Evolutionary conservation across 208 protist species (phyloP).

Genomic region (Trypanosoma caninum): DNA sequence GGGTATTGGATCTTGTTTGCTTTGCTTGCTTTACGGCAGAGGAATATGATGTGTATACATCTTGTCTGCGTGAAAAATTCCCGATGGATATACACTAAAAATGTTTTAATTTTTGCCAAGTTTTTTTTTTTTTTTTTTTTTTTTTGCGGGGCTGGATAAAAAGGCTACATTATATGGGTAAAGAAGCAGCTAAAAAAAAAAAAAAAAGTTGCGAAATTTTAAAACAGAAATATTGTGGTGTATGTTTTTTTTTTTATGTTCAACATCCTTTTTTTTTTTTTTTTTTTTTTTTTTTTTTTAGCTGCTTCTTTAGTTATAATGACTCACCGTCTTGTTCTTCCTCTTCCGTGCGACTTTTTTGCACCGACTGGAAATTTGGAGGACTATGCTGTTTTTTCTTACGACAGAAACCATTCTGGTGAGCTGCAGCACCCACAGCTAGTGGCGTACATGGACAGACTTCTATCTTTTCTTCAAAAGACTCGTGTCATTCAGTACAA

Average conservation of each 20-base stretch:
- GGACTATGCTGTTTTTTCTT: slow-evolving; percentile 28
- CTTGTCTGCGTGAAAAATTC: slow-evolving; percentile 20
- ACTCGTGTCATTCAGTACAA: slow-evolving; percentile 74
- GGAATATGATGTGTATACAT: slow-evolving; percentile 26
- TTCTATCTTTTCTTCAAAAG: slow-evolving; percentile 51
- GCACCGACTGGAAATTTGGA: slow-evolving; percentile 14
- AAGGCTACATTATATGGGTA: too few relatives aligned
- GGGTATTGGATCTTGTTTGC: slow-evolving; percentile 36
- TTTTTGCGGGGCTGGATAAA: too few relatives aligned
- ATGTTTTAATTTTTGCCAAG: too few relatives aligned
- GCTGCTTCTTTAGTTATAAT: slow-evolving; percentile 7
- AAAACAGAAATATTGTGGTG: slow-evolving; percentile 6
- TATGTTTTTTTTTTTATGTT: slow-evolving; percentile 4
- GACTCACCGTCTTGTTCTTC: slow-evolving; percentile 58
- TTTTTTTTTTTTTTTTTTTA: slow-evolving; percentile 18
- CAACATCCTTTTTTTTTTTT: slow-evolving; percentile 11
- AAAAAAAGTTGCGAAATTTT: neutral
- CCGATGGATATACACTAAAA: neutral
- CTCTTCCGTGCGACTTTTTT: slow-evolving; percentile 42
- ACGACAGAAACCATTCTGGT: neutral
- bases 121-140: too few relatives aligned
- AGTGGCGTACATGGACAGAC: slow-evolving; percentile 56
- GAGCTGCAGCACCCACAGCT: slow-evolving; percentile 22
- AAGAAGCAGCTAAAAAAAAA: neutral
- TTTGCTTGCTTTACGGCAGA: slow-evolving; percentile 55